Evolutionary conservation across 768 basidiomycete genomes (phyloP).

Genomic region (Tricholomella constricta): DNA sequence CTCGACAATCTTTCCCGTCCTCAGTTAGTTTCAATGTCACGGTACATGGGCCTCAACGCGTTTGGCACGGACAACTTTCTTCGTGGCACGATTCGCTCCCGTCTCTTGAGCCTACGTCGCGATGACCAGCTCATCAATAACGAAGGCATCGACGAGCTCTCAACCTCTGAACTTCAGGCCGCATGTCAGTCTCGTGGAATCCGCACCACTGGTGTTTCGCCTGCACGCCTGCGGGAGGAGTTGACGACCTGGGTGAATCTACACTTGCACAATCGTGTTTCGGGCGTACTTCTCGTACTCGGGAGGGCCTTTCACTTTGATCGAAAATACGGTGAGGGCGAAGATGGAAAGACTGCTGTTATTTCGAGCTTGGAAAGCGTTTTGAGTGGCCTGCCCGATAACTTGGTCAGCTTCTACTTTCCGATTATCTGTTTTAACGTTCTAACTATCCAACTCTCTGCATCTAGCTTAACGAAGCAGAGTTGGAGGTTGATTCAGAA

Average conservation of each 20-base stretch:
- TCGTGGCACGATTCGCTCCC: conserved; percentile 84
- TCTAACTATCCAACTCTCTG: conserved; percentile 12
- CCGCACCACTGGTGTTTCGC: conserved; percentile 83
- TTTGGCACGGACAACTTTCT: conserved; percentile 99
- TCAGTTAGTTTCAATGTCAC: conserved; percentile 96
- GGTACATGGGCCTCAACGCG: conserved; percentile 98
- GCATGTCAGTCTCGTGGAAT: conserved; percentile 96
- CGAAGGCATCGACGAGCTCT: conserved; percentile 90
- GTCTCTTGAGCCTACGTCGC: conserved; percentile 78
- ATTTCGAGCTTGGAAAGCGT: conserved; percentile 87
- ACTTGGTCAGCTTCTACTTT: conserved; percentile 61
- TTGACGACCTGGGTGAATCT: conserved; percentile 90
- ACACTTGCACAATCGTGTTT: conserved; percentile 88
- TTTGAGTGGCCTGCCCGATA: conserved; percentile 90
- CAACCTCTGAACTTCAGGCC: conserved; percentile 87
- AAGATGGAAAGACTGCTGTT: conserved; percentile 81
- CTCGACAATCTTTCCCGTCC: conserved; percentile 97
- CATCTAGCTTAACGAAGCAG: conserved; percentile 89
- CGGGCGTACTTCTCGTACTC: conserved; percentile 92
- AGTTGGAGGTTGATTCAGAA: conserved; percentile 93
- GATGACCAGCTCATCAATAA: conserved; percentile 92
- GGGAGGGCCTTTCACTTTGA: conserved; percentile 95
- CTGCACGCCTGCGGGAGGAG: conserved; percentile 86
- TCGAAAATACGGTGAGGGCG: conserved; percentile 66
- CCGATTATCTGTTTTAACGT: neutral